Conservation (phyloP, 345 rosid species). For the Aquilaria sinensis region DNA sequence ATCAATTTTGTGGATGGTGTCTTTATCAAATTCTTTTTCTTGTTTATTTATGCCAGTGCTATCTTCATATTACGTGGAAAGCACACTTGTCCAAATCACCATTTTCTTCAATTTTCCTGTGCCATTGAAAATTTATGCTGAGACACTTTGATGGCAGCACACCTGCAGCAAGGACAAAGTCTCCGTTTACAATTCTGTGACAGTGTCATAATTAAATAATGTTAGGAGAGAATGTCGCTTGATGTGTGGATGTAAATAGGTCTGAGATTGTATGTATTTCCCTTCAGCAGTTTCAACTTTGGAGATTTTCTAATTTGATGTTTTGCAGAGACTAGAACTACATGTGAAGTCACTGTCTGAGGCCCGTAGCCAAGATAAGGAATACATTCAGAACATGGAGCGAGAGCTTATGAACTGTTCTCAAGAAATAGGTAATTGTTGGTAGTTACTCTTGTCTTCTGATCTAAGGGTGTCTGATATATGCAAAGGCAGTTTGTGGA, state of each 20-base stretch:
- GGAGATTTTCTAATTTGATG: slow-evolving; percentile 9
- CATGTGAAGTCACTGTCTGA: slow-evolving; percentile 54
- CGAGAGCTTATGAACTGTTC: slow-evolving; percentile 63
- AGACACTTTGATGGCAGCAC: neutral
- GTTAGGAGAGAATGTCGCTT: too few species aligned
- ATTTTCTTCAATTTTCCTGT: neutral
- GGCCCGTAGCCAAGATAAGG: slow-evolving; percentile 48
- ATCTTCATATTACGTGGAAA: too few species aligned
- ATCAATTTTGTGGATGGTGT: too few species aligned
- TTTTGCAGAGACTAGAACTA: slow-evolving; percentile 52
- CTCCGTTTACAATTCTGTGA: neutral
- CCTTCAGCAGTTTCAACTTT: neutral
- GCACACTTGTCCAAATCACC: too few species aligned
- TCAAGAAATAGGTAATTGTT: slow-evolving; percentile 71
- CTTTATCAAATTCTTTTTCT: too few species aligned
- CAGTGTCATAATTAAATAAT: too few species aligned
- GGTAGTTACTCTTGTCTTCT: neutral
- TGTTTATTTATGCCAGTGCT: too few species aligned
- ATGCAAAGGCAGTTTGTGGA: too few species aligned
- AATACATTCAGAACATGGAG: slow-evolving; percentile 54
- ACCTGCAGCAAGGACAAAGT: neutral
- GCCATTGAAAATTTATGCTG: neutral
- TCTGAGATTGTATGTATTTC: neutral
- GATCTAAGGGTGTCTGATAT: too few species aligned
- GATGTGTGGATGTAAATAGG: too few species aligned